Conservation (phyloP, 1,284 basidiomycete genomes). For the Schizophyllum commune region DNA sequence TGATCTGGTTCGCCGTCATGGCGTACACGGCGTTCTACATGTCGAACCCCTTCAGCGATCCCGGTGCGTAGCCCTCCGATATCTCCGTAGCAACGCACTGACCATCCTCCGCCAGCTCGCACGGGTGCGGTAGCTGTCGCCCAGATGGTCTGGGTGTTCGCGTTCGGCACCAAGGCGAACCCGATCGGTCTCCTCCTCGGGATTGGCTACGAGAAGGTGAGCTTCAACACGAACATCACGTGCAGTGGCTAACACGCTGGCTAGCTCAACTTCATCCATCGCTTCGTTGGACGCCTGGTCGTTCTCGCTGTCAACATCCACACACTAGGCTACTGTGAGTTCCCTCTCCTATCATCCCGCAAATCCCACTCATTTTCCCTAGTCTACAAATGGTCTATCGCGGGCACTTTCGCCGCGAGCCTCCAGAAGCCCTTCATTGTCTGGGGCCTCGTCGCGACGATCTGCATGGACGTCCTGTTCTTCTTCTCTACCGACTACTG, state of each 20-base stretch:
- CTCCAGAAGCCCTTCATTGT: constrained; percentile 26
- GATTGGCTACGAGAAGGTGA: constrained; percentile 67
- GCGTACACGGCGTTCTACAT: constrained; percentile 42
- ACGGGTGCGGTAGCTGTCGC: constrained; percentile 59
- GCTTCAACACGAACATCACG: constrained; percentile 1
- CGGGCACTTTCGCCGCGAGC: constrained; percentile 28
- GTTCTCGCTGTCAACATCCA: constrained; percentile 64
- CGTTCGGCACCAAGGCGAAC: constrained; percentile 71
- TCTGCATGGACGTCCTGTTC: constrained; percentile 43
- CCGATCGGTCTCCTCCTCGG: constrained; percentile 55
- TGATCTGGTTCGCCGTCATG: constrained; percentile 40
- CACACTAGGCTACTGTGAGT: constrained; percentile 35
- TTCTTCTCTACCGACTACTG: constrained; percentile 43
- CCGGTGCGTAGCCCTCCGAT: constrained; percentile 12
- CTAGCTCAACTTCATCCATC: constrained; percentile 74
- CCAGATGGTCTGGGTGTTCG: constrained; percentile 65
- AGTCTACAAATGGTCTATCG: constrained; percentile 58
- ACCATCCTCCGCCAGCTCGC: constrained; percentile 16
- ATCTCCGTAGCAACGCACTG: background rate
- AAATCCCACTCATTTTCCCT: constrained; percentile 5
- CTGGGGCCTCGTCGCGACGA: constrained; percentile 47
- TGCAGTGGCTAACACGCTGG: constrained; percentile 4
- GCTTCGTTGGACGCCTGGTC: constrained; percentile 59
- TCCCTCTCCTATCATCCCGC: background rate
- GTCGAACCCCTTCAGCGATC: constrained; percentile 47